Percentiles rank a stretch among this genome's conserved stretches.
Evolutionary conservation across 176 grass and related monocot genomes (phyloP).

Genomic region (Canna indica): DNA sequence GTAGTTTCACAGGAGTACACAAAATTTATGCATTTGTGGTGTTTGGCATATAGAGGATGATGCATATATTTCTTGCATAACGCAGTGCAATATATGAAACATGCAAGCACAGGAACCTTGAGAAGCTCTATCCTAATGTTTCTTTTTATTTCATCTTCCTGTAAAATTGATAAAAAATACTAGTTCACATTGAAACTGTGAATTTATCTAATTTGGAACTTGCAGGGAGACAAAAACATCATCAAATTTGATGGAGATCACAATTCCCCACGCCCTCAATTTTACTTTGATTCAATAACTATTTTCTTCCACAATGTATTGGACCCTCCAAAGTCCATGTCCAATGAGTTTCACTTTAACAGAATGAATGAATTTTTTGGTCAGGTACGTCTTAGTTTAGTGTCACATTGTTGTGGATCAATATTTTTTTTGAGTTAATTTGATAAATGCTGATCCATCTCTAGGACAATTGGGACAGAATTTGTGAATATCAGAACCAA

Average conservation of each 20-base stretch:
- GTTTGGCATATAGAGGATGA: neutral
- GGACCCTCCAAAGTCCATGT: constrained; percentile 53
- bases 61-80: neutral
- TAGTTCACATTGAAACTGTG: neutral
- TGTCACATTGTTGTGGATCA: neutral
- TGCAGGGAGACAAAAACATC: constrained; percentile 99
- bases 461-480: constrained; percentile 64
- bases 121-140: neutral
- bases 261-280: constrained; percentile 93
- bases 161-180: neutral
- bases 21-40: neutral
- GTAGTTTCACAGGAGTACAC: neutral
- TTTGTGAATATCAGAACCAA: constrained; percentile 44
- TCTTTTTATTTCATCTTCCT: neutral
- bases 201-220: constrained; percentile 13
- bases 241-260: constrained; percentile 99
- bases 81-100: no score
- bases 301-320: constrained; percentile 99
- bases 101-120: neutral
- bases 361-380: constrained; percentile 34
- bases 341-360: constrained; percentile 50
- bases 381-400: constrained; percentile 39
- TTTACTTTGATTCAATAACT: constrained; percentile 98
- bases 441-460: constrained; percentile 6
- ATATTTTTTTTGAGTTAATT: neutral